Base-by-base conservation (phyloP, 2,329 filamentous ascomycete species). In the Cercospora beticola region DNA sequence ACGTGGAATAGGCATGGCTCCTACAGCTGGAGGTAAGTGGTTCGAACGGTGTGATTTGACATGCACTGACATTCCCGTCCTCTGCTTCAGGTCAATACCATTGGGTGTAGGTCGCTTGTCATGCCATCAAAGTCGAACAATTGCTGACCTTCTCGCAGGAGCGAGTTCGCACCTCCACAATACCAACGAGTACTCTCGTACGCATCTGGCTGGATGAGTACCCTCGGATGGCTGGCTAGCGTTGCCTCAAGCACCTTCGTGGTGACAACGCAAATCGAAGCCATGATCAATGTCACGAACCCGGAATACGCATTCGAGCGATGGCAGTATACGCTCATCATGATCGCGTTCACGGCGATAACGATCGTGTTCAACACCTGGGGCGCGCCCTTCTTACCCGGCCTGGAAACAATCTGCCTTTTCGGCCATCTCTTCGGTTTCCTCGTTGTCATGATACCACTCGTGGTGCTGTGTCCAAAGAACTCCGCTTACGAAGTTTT, bases 341-440 rank as follows among this genome's bases (percentile, higher is more conserved):
- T 78, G 71, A 68, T 77, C 23, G 76, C 74, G 1, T 77, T 80
- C 64, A 74, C 78, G 18, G 79, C 84, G 68, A 69, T 78, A 40
- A 76, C 74, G 12, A 76, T 78, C 62, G 76, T 75, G 9, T 76
- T 73, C 67, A 73, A 73, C 64, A 73, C 72, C 1, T 73, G 68
- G 70, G 72, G 66, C 36, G 81, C 80, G 3, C 78, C 78, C 28
- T 70, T 82, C 2, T 66, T 77, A 5, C 75, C 74, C 0, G 65
- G 60, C 10, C 67, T 77, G 49, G 85, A 87, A 74, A 82, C 81
- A 0, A 65, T 68, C 5, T 75, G 74, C 57, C 68, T 79, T 43
- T 57, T 76, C 43, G 70, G 73, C 5, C 77, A 79, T 66, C 57
- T 76, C 5, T 65, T 71, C 21, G 78, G 76, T 1, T 79, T 78